Base-by-base conservation (phyloP, 352 stramenopile species). In the Phytophthora litchii region DNA sequence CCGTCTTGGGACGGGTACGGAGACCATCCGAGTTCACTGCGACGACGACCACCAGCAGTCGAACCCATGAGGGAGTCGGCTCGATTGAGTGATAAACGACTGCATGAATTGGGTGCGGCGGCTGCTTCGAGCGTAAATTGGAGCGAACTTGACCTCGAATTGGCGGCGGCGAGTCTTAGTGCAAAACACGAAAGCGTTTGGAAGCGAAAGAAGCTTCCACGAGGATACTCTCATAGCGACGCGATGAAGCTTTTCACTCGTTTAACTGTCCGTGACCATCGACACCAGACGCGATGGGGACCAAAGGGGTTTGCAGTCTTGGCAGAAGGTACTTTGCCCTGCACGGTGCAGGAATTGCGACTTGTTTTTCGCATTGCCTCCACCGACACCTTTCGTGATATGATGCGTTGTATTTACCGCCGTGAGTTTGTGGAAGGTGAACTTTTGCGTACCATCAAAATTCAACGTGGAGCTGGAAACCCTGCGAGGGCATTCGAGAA, bases 341-440 rank as follows among this genome's bases (percentile, higher is more conserved):
- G 73, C 40, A 73, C 48, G 5, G 67, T 76, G 4, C 70, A 78
- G 36, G 73, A 82, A 21, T 13, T 82, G 43, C 66, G 70, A 4
- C 67, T 78, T 37, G 59, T 77, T 7, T 79, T 82, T 55, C 60
- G 54, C 14, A 36, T 63, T 0, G 41, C 45, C 4, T 69, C 54
- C 21, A 70, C 53, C 4, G 60, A 76, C 35, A 57, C 60, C 3
- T 77, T 68, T 36, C 56, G 64, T 11, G 56, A 70, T 45, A 53
- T 77, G 40, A 79, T 82, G 73, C 54, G 57, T 19, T 67, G 67
- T 20, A 58, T 82, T 20, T 69, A 77, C 31, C 44, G 56, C 17
- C 54, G 63, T 11, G 61, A 65, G 13, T 79, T 82, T 35, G 55
- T 77, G 19, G 54, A 70, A 7, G 73, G 70, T 7, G 60, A 79